Evolutionary conservation across 2,329 filamentous ascomycete species (phyloP).

Genomic region (Cladosporium halotolerans): DNA sequence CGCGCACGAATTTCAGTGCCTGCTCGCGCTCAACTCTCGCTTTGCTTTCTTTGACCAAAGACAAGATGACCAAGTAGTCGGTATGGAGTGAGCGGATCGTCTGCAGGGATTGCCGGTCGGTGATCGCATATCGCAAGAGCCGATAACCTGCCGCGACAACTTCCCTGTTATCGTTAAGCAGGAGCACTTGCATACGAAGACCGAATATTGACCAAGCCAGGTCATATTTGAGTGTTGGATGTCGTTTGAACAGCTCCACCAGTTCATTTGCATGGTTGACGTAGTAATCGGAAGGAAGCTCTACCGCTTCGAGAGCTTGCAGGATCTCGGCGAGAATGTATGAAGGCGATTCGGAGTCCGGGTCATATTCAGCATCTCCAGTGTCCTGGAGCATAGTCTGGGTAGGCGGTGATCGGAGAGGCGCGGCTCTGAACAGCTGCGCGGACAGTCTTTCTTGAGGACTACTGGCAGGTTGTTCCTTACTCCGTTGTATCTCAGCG

Average conservation of each 20-base stretch:
- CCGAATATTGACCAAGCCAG: constrained; percentile 95
- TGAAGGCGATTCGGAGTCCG: constrained; percentile 77
- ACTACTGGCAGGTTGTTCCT: constrained; percentile 44
- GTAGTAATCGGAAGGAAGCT: constrained; percentile 89
- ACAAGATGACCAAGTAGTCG: constrained; percentile 85
- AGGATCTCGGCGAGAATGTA: constrained; percentile 85
- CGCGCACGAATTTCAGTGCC: constrained; percentile 89
- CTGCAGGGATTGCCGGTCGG: constrained; percentile 79
- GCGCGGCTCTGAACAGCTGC: constrained; percentile 51
- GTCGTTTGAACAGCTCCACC: constrained; percentile 91
- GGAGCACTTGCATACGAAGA: constrained; percentile 87
- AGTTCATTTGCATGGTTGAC: constrained; percentile 86
- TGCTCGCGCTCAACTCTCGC: constrained; percentile 96
- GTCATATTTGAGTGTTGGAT: constrained; percentile 93
- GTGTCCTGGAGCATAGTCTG: constrained; percentile 34
- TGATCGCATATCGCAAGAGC: constrained; percentile 89
- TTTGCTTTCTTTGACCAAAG: constrained; percentile 90
- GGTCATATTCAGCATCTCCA: constrained; percentile 54
- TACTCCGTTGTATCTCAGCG: constrained; percentile 53
- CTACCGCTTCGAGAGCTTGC: constrained; percentile 79
- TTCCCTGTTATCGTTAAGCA: constrained; percentile 90
- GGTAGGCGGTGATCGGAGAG: constrained; percentile 47
- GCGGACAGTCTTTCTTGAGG: constrained; percentile 45
- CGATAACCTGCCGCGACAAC: constrained; percentile 92
- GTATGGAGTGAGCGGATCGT: constrained; percentile 84